Evolutionary conservation across 768 basidiomycete genomes (phyloP), one percentile per base, ranked within the genome.

Genomic region (Crepidotus variabilis): DNA sequence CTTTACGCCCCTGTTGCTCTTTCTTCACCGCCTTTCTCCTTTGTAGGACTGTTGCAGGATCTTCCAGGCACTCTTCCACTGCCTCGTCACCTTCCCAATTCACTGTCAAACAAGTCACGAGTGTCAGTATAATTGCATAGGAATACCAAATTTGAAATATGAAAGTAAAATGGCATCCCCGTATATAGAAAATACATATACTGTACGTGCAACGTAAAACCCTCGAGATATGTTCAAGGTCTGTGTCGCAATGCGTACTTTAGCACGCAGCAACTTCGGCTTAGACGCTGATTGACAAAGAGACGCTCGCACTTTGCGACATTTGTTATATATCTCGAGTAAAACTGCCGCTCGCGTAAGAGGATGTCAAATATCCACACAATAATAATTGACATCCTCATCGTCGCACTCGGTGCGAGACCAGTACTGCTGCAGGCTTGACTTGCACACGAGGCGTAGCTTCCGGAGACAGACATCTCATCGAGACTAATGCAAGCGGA

Each of bases 31-130:
- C 67, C 63, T 73, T 71, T 43, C 66, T 67, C 18, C 68, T 69
- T 51, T 74, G 60, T 32, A 60, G 58, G 61, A 61, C 52, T 50
- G 67, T 61, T 36, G 66, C 47, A 22, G 66, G 61, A 51, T 62
- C 71, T 4, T 69, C 65, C 46, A 64, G 67, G 47, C 64, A 63
- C 58, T 78, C 80, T 59, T 88, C 82, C 46, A 85, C 59, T 3
- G 79, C 82, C 18, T 84, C 83, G 23, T 76, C 71, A 0, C 83
- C 87, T 65, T 92, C 89, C 87, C 88, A 92, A 61, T 78, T 69
- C 84, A 84, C 90, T 92, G 65, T 60, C 54, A 59, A 34, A 54
- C 52, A 52, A 36, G 46, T 57, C 60, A 34, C 52, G 57, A 22
- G 48, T 23, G 54, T 55, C 47, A 33, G 55, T 56, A 55, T 45